Evolutionary conservation across 2,329 filamentous ascomycete species (phyloP), one percentile per base, ranked within the genome.

Genomic region (Microcyclospora tardicrescens): DNA sequence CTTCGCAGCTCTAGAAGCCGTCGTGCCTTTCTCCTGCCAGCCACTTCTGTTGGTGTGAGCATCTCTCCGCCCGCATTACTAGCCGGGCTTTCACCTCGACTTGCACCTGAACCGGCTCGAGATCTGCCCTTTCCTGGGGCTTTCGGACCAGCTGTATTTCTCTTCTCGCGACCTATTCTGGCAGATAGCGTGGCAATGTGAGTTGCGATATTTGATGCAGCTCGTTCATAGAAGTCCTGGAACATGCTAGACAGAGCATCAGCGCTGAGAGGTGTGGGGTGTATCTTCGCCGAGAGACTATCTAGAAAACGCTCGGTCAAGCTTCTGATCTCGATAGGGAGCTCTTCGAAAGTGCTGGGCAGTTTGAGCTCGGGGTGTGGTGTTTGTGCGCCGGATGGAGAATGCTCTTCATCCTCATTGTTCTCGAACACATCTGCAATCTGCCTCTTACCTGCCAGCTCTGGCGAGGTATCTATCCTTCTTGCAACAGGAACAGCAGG

Each of bases 291-390:
- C 35, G 78, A 82, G 16, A 98, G 67, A 6, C 85, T 89, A 44
- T 94, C 85, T 54, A 96, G 79, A 57, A 98, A 98, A 56, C 83
- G 84, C 61, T 96, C 89, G 14, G 82, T 85, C 56, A 95, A 66
- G 60, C 84, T 91, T 42, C 91, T 73, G 42, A 98, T 75, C 69
- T 98, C 91, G 53, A 95, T 91, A 11, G 91, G 91, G 32, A 98
- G 75, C 54, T 94, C 83, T 52, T 93, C 84, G 46, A 91, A 79
- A 41, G 84, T 79, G 45, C 84, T 73, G 3, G 81, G 67, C 10
- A 67, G 50, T 33, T 58, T 50, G 37, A 60, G 39, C 35, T 57
- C 58, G 2, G 53, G 50, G 13, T 43, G 50, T n/a, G 43, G 44
- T 10, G 42, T 41, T 15, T 54, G 47, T 10, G 41, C 27, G 14